Evolutionary conservation across 106 monocot species (phyloP).

Genomic region (Gastrodia elata): DNA sequence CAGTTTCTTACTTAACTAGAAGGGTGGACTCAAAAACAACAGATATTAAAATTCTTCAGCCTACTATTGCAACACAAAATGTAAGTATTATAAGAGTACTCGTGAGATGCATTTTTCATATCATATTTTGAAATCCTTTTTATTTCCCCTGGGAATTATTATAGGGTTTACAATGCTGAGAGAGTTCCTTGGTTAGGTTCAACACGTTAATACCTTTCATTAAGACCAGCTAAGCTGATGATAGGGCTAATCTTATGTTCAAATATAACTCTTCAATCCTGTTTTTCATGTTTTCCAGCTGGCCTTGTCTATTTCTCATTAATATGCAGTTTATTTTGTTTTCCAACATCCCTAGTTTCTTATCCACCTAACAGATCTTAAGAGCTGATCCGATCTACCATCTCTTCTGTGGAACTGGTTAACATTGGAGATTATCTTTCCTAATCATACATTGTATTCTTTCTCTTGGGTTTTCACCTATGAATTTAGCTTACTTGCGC

Average conservation of each 20-base stretch:
- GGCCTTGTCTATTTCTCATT: background rate
- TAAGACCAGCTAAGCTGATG: background rate
- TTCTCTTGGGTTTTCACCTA: too few species aligned
- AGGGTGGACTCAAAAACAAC: slow-evolving; percentile 79
- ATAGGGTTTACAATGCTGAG: background rate
- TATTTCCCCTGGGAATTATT: background rate
- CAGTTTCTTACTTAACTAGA: slow-evolving; percentile 74
- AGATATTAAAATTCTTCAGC: slow-evolving; percentile 85
- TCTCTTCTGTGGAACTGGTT: too few species aligned
- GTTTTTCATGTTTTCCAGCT: background rate
- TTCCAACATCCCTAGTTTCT: background rate
- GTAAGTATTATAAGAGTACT: slow-evolving; percentile 33
- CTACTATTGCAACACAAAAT: slow-evolving; percentile 87
- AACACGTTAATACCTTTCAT: background rate
- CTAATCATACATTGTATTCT: too few species aligned
- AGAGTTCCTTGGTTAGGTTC: background rate
- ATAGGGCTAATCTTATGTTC: background rate
- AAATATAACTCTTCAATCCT: background rate
- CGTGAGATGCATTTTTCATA: background rate
- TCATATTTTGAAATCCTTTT: background rate
- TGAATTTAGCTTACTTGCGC: too few species aligned
- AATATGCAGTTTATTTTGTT: background rate
- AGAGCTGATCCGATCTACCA: too few species aligned
- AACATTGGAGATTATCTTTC: too few species aligned
- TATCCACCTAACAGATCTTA: background rate